phyloP scores from a whole-genome alignment of 441 rosid species.

The Populus trichocarpa region DNA sequence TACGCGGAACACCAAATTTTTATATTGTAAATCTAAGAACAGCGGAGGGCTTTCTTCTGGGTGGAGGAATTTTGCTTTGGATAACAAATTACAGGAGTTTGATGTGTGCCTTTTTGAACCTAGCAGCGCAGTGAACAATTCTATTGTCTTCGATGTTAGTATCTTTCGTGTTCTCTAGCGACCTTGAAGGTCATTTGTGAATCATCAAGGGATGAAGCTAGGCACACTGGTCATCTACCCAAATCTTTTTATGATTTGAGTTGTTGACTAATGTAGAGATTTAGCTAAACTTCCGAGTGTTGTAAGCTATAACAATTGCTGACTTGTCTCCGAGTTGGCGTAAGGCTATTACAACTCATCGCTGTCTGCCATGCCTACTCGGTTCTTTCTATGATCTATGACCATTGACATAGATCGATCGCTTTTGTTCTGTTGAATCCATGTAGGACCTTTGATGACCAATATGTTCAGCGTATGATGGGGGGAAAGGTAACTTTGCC shows the following conservation, averaged over 20 bases:
- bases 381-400: not conserved
- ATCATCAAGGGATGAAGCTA: not conserved
- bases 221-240: not conserved
- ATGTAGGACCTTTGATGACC: not conserved
- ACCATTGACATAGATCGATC: not conserved
- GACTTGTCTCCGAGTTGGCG: not conserved
- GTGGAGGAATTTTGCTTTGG: constrained; percentile 36
- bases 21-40: constrained; percentile 24
- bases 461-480: not conserved
- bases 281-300: not conserved
- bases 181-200: not conserved
- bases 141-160: constrained; percentile 29
- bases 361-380: not conserved
- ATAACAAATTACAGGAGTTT: constrained; percentile 34
- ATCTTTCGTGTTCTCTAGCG: constrained; percentile 27
- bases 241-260: not conserved
- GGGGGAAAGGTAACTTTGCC: not conserved
- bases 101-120: constrained; percentile 45
- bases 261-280: not conserved
- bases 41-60: constrained; percentile 49
- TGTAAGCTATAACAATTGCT: not conserved
- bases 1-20: constrained; percentile 33
- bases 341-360: not conserved
- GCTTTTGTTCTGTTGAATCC: not conserved
- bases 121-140: constrained; percentile 7